Evolutionary conservation across 352 stramenopile genomes (phyloP).

Genomic region (Phytophthora palmivora): DNA sequence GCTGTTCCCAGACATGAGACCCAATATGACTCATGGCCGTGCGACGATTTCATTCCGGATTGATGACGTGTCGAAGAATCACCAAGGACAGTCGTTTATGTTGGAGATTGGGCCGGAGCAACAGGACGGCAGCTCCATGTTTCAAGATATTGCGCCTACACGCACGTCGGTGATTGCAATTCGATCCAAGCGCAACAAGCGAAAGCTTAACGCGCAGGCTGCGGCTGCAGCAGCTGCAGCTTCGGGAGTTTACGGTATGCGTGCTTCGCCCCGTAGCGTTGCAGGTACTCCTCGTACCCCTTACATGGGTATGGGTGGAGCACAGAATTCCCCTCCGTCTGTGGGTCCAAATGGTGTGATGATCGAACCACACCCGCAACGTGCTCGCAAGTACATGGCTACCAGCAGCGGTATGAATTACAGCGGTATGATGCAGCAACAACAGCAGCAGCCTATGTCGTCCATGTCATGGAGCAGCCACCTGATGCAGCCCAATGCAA

Average conservation of each 20-base stretch:
- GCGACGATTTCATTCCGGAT: slow-evolving; percentile 94
- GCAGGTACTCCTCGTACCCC: slow-evolving; percentile 38
- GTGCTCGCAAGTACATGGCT: slow-evolving; percentile 39
- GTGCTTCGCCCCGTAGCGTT: slow-evolving; percentile 51
- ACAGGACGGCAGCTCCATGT: slow-evolving; percentile 82
- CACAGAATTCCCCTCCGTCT: slow-evolving; percentile 21
- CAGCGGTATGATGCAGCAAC: slow-evolving; percentile 38
- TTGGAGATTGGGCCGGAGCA: slow-evolving; percentile 91
- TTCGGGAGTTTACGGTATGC: slow-evolving; percentile 27
- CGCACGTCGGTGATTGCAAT: slow-evolving; percentile 92
- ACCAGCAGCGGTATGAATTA: slow-evolving; percentile 39
- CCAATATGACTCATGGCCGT: slow-evolving; percentile 87
- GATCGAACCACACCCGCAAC: slow-evolving; percentile 38
- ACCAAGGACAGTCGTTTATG: slow-evolving; percentile 95
- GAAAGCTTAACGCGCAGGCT: slow-evolving; percentile 64
- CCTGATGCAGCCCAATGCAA: slow-evolving; percentile 44
- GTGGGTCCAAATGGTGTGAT: slow-evolving; percentile 33
- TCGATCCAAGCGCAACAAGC: slow-evolving; percentile 95
- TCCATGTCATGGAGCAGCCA: slow-evolving; percentile 64
- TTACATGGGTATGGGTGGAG: slow-evolving; percentile 38
- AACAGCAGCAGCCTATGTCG: slow-evolving; percentile 23
- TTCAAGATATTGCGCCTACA: slow-evolving; percentile 91
- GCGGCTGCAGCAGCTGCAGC: slow-evolving; percentile 15
- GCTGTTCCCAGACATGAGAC: slow-evolving; percentile 84
- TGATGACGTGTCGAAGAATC: slow-evolving; percentile 98